Conservation (phyloP, 441 rosid species). For the Mallotus repandus region DNA sequence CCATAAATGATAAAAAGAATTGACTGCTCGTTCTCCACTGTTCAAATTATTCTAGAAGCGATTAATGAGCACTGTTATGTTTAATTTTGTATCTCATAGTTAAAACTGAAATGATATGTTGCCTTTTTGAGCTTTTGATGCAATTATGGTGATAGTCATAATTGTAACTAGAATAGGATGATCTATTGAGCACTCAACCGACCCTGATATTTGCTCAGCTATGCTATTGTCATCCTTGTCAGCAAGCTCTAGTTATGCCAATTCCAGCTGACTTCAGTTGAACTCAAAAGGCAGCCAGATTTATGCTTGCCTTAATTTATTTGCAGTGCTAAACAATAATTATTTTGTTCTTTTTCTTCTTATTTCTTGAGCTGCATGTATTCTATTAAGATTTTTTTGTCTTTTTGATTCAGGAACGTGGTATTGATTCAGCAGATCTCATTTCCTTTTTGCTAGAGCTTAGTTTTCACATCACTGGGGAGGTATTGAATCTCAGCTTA, state of each 20-base stretch:
- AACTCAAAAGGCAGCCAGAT: background rate
- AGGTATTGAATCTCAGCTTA: slow-evolving; percentile 48
- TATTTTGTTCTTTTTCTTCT: background rate
- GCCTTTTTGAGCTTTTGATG: background rate
- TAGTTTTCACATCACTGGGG: slow-evolving; percentile 87
- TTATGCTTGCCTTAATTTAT: slow-evolving; percentile 1
- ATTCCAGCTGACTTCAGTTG: background rate
- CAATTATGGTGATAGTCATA: background rate
- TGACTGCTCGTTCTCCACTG: background rate
- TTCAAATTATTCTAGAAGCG: background rate
- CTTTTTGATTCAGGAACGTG: slow-evolving; percentile 67
- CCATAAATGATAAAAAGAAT: background rate
- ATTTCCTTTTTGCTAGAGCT: slow-evolving; percentile 96
- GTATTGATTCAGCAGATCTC: slow-evolving; percentile 75
- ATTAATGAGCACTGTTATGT: background rate
- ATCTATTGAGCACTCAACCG: background rate
- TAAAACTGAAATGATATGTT: background rate
- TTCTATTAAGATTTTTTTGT: slow-evolving; percentile 4
- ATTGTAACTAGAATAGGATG: background rate
- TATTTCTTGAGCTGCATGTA: background rate
- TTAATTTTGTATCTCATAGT: background rate
- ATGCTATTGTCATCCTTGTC: background rate
- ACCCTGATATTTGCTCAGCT: background rate
- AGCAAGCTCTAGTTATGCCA: background rate
- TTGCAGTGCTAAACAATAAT: background rate